These are phyloP conservation scores for Anisodus acutangulus DNA, from an alignment of 257 asterid genomes.

Conservation along the genomic window DNA sequence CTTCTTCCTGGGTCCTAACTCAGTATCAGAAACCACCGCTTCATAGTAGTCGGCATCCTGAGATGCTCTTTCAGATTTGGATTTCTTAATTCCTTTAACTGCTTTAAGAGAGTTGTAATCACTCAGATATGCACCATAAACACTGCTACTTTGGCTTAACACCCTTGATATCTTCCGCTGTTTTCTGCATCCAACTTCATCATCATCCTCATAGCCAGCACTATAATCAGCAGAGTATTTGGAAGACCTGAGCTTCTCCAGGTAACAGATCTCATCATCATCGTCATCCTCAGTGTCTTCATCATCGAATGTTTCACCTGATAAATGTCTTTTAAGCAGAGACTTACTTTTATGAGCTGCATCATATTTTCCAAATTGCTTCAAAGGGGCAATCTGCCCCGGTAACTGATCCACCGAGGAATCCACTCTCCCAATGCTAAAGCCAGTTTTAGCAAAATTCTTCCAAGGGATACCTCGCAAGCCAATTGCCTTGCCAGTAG, in stretches of 20 bases:
- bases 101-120: slow-evolving; percentile 49
- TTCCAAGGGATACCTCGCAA: slow-evolving; percentile 80
- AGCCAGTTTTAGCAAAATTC: slow-evolving; percentile 67
- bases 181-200: slow-evolving; percentile 56
- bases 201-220: slow-evolving; percentile 49
- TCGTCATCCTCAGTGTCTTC: slow-evolving; percentile 47
- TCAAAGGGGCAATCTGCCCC: slow-evolving; percentile 37
- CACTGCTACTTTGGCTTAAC: slow-evolving; percentile 44
- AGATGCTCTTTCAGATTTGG: slow-evolving; percentile 41
- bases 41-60: slow-evolving; percentile 58
- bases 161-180: slow-evolving; percentile 53
- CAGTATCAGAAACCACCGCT: slow-evolving; percentile 58
- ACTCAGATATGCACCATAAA: slow-evolving; percentile 42
- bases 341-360: slow-evolving; percentile 52
- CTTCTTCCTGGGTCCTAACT: slow-evolving; percentile 52
- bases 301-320: slow-evolving; percentile 52
- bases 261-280: slow-evolving; percentile 80
- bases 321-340: slow-evolving; percentile 41
- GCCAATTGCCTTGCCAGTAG: slow-evolving; percentile 42
- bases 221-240: slow-evolving; percentile 43
- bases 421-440: slow-evolving; percentile 46
- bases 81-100: slow-evolving; percentile 50
- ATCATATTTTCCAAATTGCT: slow-evolving; percentile 42
- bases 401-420: slow-evolving; percentile 39
- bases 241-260: slow-evolving; percentile 65